Base-by-base conservation (phyloP, 1,284 basidiomycete genomes). In the Cutaneotrichosporon sp. region DNA sequence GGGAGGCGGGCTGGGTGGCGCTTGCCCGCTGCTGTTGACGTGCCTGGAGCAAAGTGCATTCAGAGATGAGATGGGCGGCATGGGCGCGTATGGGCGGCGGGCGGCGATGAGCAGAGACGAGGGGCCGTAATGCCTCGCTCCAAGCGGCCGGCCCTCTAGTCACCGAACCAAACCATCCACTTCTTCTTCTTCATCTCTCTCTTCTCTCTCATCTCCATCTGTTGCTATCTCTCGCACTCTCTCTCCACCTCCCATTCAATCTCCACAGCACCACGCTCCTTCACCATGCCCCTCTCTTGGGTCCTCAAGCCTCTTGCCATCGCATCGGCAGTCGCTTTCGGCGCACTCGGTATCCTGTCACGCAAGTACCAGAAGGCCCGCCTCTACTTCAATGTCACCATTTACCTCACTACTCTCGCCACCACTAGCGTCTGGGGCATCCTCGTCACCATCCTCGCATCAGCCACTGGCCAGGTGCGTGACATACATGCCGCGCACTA, bases 351-450 rank as follows among this genome's bases (percentile, higher is more conserved):
- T 50, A 13, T 78, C n/a, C 62, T 79, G 4, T 73, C 74, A 1
- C 59, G 66, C 53, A 65, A 64, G 47, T 76, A 73, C 31, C 67
- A 74, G 38, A 67, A 68, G 52, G 79, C 78, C 1, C 65, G 76
- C 33, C 76, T 76, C 76, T 92, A 91, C 80, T 84, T 89, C 71
- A 87, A 89, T 63, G 77, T 89, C 46, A 83, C 84, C 11, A 71
- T 92, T 55, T 98, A 93, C 78, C 78, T 93, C 52, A 86, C 87
- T 10, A 87, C 88, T 1, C 76, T 97, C 53, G 87, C 87, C 20
- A 82, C 89, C 29, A 86, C 88, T 67, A 91, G 89, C 4, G 84
- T 88, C 56, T 89, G 88, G 83, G 91, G 91, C 49, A 83, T 91
- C 52, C 73, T 92, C 51, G 82, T 89, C 55, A 88, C 89, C 3